Conservation (phyloP, 805 yeast species). For the Wickerhamomyces alni region DNA sequence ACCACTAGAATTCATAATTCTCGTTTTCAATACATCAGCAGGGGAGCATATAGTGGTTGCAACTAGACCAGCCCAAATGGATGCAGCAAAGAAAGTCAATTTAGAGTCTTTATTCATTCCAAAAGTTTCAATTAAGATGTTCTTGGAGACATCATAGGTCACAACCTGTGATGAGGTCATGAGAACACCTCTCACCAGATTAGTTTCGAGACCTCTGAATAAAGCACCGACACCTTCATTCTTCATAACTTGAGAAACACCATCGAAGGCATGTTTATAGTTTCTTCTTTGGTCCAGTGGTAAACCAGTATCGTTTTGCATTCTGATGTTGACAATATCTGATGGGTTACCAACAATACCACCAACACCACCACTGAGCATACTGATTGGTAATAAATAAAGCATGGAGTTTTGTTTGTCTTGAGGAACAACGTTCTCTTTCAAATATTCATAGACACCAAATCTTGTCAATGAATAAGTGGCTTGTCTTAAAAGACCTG, state of each 20-base stretch:
- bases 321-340: conserved; percentile 80
- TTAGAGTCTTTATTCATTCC: conserved; percentile 53
- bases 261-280: conserved; percentile 75
- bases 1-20: conserved; percentile 64
- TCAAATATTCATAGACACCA: conserved; percentile 77
- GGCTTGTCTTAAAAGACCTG: conserved; percentile 78
- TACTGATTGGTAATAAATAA: conserved; percentile 66
- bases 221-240: conserved; percentile 58
- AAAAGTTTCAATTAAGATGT: conserved; percentile 43
- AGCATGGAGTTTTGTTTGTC: conserved; percentile 47
- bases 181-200: conserved; percentile 70
- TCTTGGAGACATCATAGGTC: conserved; percentile 73
- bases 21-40: conserved; percentile 84
- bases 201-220: conserved; percentile 73
- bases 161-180: conserved; percentile 93
- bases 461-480: conserved; percentile 84
- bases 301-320: conserved; percentile 81
- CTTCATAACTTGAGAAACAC: conserved; percentile 49
- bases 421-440: conserved; percentile 43
- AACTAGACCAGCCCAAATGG: conserved; percentile 75
- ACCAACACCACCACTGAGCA: conserved; percentile 82
- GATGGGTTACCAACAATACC: conserved; percentile 86
- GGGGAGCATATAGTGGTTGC: conserved; percentile 93
- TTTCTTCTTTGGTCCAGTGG: conserved; percentile 62
- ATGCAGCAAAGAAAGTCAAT: conserved; percentile 72